Conservation (phyloP, 495 filamentous ascomycete genomes). For the Chaetomium tenue region DNA sequence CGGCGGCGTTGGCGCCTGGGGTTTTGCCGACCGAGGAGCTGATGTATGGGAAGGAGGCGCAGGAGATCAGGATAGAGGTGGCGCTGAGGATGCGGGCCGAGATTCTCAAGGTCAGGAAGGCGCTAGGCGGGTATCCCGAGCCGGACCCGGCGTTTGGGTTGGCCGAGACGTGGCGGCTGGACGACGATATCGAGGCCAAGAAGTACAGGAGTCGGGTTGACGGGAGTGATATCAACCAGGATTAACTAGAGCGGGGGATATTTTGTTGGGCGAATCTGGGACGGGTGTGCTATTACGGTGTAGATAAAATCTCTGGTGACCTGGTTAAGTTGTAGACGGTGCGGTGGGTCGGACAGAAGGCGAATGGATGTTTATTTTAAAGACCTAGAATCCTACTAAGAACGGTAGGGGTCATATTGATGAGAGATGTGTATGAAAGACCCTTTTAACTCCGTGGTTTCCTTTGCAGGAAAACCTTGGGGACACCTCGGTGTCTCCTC, state of each 20-base stretch:
- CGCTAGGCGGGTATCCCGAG: conserved; percentile 65
- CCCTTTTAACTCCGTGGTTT: neutral
- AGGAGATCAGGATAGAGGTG: conserved; percentile 76
- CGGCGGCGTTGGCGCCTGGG: conserved; percentile 58
- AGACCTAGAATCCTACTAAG: neutral
- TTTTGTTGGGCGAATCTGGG: neutral
- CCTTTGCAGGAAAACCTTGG: neutral
- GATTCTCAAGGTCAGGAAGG: conserved; percentile 70
- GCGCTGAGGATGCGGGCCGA: conserved; percentile 73
- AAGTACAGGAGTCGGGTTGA: conserved; percentile 50
- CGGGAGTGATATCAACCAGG: conserved; percentile 47
- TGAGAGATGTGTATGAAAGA: neutral
- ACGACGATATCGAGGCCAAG: conserved; percentile 33
- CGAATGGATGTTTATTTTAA: neutral
- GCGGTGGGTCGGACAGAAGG: neutral
- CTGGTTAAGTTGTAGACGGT: neutral
- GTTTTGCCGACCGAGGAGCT: conserved; percentile 47
- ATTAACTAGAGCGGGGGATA: conserved; percentile 18
- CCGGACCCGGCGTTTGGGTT: conserved; percentile 59
- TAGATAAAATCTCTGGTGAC: neutral
- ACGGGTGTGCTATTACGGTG: neutral
- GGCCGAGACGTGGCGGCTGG: conserved; percentile 50
- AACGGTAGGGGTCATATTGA: neutral
- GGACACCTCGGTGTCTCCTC: neutral
- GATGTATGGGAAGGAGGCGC: conserved; percentile 68